Evolutionary conservation across 495 filamentous ascomycete genomes (phyloP), one percentile per base, ranked within the genome.

Genomic region (Terfezia boudieri): DNA sequence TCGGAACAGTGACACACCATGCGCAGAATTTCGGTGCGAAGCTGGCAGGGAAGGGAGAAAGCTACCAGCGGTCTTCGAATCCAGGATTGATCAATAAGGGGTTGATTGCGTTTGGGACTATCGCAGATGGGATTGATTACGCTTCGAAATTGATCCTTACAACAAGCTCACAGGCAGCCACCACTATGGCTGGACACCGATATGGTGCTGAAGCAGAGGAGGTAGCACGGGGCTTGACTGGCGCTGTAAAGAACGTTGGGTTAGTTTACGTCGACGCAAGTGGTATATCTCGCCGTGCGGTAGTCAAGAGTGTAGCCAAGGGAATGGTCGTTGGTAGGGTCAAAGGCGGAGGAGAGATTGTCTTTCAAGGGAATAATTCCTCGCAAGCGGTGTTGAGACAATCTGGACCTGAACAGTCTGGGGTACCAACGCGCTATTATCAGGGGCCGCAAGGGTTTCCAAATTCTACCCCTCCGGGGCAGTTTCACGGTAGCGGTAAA

Each of bases 231-330:
- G 73, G 80, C 49, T 61, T 98, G 51, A 84, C 84, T 0, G 82
- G 87, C 3, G 86, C 86, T 7, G 80, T 94, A 59, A 92, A 84
- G 71, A 96, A 96, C 60, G 92, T 96, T 46, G 89, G 87, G 4
- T 71, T 98, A 38, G 90, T 98, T n/a, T 98, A 98, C 63, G 89
- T 98, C 43, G 90, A 98, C 62, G 92, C 88, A 8, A 79, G 85
- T 0, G 90, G 90, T 5, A 92, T 98, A 5, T 88, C 82, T 51
- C 73, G 90, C 11, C 74, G 81, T 57, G 92, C 92, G 0, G 75
- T 98, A 52, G 76, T 98, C 57, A 98, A 92, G 71, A 73, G 75
- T 55, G 90, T 98, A 6, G 90, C 92, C 20, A 95, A 93, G 70
- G 90, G 92, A n/a, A 94, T 95, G 89, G 84, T 96, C 0, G 83